Conservation (phyloP, 371 early-diverging fungal genomes). For the Smittium culicis region DNA sequence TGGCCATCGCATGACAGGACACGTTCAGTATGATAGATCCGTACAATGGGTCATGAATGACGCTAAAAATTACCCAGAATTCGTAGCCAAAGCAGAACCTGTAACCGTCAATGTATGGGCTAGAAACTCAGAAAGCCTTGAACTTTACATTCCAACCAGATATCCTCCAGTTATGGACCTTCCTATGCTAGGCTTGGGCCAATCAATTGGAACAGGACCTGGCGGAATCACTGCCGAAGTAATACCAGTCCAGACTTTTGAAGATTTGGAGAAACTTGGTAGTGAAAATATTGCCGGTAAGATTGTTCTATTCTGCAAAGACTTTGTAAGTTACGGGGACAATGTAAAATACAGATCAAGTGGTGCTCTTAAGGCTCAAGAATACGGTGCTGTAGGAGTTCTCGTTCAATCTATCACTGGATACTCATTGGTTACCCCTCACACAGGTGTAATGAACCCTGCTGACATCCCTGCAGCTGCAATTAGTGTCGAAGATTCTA, state of each 20-base stretch:
- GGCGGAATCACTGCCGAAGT: slow-evolving; percentile 37
- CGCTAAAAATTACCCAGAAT: slow-evolving; percentile 23
- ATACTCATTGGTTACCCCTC: slow-evolving; percentile 29
- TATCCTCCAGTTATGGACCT: slow-evolving; percentile 21
- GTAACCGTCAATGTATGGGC: slow-evolving; percentile 36
- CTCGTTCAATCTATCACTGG: slow-evolving; percentile 37
- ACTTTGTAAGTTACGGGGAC: slow-evolving; percentile 26
- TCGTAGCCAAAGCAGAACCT: slow-evolving; percentile 36
- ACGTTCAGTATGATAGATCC: slow-evolving; percentile 33
- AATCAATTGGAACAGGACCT: slow-evolving; percentile 32
- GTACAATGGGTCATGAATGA: slow-evolving; percentile 36
- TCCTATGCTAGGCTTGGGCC: slow-evolving; percentile 38
- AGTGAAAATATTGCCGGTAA: slow-evolving; percentile 31
- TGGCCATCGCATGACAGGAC: slow-evolving; percentile 38
- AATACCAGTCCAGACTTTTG: slow-evolving; percentile 31
- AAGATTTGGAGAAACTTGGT: slow-evolving; percentile 30
- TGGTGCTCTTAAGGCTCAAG: slow-evolving; percentile 36
- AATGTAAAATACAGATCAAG: slow-evolving; percentile 22
- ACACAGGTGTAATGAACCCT: slow-evolving; percentile 33
- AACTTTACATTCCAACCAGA: slow-evolving; percentile 34
- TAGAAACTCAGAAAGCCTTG: slow-evolving; percentile 36
- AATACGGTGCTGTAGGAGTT: slow-evolving; percentile 37
- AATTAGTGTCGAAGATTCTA: slow-evolving; percentile 38
- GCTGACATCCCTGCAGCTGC: slow-evolving; percentile 40
- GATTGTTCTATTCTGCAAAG: slow-evolving; percentile 36